Evolutionary conservation across 2,329 filamentous ascomycete genomes (phyloP).

Genomic region (Elsinoe arachidis): DNA sequence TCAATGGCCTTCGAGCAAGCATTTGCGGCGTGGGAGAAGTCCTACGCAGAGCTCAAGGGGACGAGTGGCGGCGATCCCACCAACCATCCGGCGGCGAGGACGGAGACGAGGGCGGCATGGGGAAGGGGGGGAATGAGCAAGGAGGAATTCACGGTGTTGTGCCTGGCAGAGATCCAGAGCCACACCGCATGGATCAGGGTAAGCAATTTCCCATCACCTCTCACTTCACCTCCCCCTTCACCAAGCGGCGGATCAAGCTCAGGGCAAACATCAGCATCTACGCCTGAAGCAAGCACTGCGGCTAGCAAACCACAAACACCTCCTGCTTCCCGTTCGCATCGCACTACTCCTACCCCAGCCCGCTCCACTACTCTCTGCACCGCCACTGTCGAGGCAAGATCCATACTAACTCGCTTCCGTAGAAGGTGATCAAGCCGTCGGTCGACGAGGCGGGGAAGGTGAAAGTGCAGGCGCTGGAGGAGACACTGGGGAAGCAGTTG

Average conservation of each 20-base stretch:
- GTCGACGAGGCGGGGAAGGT: background rate
- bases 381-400: background rate
- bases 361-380: background rate
- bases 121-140: background rate
- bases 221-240: background rate
- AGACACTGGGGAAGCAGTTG: background rate
- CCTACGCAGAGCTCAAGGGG: background rate
- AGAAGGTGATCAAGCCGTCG: background rate
- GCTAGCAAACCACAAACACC: background rate
- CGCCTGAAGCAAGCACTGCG: background rate
- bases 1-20: background rate
- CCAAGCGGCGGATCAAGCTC: no score
- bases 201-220: background rate
- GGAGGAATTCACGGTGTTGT: constrained; percentile 1
- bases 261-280: background rate
- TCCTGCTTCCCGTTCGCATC: background rate
- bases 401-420: background rate
- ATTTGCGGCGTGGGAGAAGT: background rate
- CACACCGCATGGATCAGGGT: background rate
- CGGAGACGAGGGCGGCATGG: background rate
- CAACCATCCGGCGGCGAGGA: background rate
- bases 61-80: background rate
- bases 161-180: constrained; percentile 5
- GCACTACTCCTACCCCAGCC: background rate
- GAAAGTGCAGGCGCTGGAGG: background rate